Evolutionary conservation across 805 yeast species (phyloP).

Genomic region (Wickerhamomyces bisporus): DNA sequence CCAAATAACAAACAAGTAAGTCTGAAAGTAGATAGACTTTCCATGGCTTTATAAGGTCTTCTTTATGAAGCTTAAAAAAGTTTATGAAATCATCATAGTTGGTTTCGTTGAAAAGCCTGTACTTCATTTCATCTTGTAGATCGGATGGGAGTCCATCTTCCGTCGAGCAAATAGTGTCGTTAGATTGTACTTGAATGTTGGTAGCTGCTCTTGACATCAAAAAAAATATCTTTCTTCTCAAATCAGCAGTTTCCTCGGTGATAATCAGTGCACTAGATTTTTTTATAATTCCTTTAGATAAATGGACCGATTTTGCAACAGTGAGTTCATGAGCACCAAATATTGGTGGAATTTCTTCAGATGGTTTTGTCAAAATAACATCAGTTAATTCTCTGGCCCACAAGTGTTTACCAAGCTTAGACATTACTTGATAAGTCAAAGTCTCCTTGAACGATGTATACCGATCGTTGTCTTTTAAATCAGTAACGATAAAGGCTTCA

Average conservation of each 20-base stretch:
- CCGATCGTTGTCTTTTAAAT: neutral
- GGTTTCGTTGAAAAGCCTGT: conserved; percentile 3
- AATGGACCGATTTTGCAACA: conserved; percentile 12
- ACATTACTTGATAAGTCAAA: conserved; percentile 8
- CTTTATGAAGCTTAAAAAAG: conserved; percentile 10
- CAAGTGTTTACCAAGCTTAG: conserved; percentile 6
- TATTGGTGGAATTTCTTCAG: conserved; percentile 5
- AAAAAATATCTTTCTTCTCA: conserved; percentile 7
- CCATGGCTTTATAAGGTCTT: conserved; percentile 7
- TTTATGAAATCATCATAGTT: conserved; percentile 12
- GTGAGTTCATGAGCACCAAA: conserved; percentile 13
- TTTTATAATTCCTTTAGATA: neutral
- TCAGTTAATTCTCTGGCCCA: conserved; percentile 14
- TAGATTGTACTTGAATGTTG: neutral
- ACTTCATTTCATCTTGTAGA: neutral
- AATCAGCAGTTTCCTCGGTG: conserved; percentile 5
- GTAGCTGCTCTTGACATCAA: conserved; percentile 2
- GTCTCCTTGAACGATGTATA: conserved; percentile 1
- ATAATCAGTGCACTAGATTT: conserved; percentile 1
- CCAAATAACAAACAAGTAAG: conserved; percentile 6
- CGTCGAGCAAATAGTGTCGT: neutral
- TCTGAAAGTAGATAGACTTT: conserved; percentile 4
- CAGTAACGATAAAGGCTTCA: conserved; percentile 1
- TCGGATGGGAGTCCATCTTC: neutral
- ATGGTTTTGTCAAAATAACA: conserved; percentile 4